Evolutionary conservation across 176 grass and related monocot species (phyloP).

Genomic region (Pharus latifolius): DNA sequence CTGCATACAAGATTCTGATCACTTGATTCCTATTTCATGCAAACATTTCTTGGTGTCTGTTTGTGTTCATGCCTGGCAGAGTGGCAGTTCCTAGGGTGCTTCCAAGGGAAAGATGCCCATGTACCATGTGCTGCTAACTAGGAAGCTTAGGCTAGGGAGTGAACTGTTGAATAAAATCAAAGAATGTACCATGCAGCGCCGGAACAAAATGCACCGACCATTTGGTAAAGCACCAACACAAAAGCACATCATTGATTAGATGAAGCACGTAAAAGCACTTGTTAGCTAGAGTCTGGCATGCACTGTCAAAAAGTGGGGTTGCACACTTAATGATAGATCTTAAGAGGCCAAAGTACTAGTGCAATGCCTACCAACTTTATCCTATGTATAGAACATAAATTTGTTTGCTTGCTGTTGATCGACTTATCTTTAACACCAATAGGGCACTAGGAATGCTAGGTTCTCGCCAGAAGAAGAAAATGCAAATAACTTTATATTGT

Average conservation of each 20-base stretch:
- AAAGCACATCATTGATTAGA: neutral
- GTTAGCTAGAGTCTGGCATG: neutral
- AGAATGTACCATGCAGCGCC: neutral
- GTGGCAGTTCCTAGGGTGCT: neutral
- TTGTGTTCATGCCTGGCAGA: neutral
- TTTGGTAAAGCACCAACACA: neutral
- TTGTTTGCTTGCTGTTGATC: neutral
- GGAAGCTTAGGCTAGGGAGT: neutral
- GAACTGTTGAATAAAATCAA: neutral
- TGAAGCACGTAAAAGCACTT: neutral
- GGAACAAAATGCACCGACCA: slow-evolving; percentile 13
- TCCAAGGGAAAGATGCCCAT: slow-evolving; percentile 10
- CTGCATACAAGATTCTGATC: slow-evolving; percentile 3
- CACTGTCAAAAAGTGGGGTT: neutral
- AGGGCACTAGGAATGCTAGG: neutral
- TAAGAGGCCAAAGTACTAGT: neutral
- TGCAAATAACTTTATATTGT: neutral
- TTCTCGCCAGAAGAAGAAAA: neutral
- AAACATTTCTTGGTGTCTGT: slow-evolving; percentile 17
- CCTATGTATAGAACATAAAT: neutral
- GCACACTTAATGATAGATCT: neutral
- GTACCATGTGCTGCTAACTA: slow-evolving; percentile 26
- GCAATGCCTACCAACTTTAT: neutral
- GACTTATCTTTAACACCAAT: neutral
- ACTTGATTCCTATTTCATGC: neutral